Evolutionary conservation across 169 alveolate genomes (phyloP), one percentile per base, ranked within the genome.

Genomic region (Plasmodium vivax): DNA sequence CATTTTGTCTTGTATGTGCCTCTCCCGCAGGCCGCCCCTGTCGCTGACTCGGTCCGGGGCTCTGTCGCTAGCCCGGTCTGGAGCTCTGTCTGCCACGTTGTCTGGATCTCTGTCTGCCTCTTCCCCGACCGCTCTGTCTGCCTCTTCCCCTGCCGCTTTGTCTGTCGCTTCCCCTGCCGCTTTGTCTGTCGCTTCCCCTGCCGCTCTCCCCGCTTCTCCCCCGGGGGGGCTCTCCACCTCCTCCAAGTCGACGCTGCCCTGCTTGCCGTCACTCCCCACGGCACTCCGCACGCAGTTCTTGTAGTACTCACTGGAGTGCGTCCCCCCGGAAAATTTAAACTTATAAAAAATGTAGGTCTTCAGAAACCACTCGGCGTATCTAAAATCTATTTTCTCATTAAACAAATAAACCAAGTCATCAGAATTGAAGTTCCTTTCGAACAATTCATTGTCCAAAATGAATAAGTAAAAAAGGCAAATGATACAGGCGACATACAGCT

Each of bases 331-430:
- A 87, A 75, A 87, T 56, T 87, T 87, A 45, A 36, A 87, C 45
- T 87, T 87, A 19, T 87, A 87, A 77, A 87, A 87, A 23, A 87
- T 38, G 16, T 87, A 87, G 0, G 87, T 87, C 45, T 87, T 87
- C 43, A 87, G 23, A 58, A 87, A 87, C 93, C 93, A 87, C n/a
- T 87, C 93, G 1, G 93, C 93, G 23, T 87, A 87, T 10, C 93
- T 36, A 32, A 87, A 87, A 34, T 87, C 93, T 2, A 87, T 77
- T 54, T 87, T 87, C 0, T 75, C 87, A 51, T 87, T 87, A 56
- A 87, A 87, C 14, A 87, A 1, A 36, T 75, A 87, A 2, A 87
- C 71, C 16, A 87, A 58, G 19, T 87, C 88, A 54, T 87, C 88
- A 0, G 87, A 30, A 2, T 58, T 41, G 47, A 87, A 87, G 16